phyloP scores from a whole-genome alignment of 805 yeast species.

The Phaffomyces thermotolerans region DNA sequence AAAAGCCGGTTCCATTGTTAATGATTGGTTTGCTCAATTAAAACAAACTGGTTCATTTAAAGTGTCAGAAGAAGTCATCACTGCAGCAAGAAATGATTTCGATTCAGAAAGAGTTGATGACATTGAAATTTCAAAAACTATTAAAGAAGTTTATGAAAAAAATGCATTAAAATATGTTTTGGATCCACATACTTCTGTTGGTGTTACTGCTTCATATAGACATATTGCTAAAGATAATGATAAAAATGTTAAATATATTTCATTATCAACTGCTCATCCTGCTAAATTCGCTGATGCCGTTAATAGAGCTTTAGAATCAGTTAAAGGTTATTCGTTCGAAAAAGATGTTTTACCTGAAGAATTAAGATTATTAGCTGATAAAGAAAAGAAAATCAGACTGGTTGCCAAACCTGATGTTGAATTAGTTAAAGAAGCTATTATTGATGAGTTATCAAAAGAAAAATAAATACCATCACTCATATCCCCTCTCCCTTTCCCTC shows the following conservation, averaged over 20 bases:
- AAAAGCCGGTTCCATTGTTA: constrained; percentile 69
- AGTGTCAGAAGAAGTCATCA: constrained; percentile 58
- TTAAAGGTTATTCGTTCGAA: constrained; percentile 77
- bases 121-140: constrained; percentile 71
- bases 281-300: constrained; percentile 98
- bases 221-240: constrained; percentile 38
- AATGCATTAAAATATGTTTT: constrained; percentile 62
- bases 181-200: constrained; percentile 97
- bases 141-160: constrained; percentile 58
- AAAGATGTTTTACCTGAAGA: constrained; percentile 84
- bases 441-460: constrained; percentile 58
- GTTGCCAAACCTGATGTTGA: constrained; percentile 69
- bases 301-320: constrained; percentile 59
- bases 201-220: constrained; percentile 71
- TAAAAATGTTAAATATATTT: constrained; percentile 44
- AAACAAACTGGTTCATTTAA: constrained; percentile 68
- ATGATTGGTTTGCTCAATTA: constrained; percentile 71
- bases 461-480: not conserved
- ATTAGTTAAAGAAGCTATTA: constrained; percentile 67
- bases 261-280: constrained; percentile 97
- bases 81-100: constrained; percentile 61
- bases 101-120: constrained; percentile 77
- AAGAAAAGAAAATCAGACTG: constrained; percentile 68
- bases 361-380: constrained; percentile 58
- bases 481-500: no score